Base-by-base conservation (phyloP, 768 basidiomycete genomes). In the Imleria badia region DNA sequence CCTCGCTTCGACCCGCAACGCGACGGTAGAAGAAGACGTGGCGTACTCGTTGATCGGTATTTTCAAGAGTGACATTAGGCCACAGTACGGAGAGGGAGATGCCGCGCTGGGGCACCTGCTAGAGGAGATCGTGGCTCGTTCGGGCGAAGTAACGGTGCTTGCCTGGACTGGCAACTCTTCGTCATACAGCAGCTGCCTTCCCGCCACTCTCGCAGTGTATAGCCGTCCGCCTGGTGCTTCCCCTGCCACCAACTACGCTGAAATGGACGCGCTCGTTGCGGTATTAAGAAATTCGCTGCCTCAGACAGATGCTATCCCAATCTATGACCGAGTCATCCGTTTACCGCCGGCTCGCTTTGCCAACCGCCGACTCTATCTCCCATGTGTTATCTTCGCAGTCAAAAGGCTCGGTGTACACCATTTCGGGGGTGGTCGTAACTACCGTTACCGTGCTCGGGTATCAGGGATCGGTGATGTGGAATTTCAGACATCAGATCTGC, bases 171-270 rank as follows among this genome's bases (percentile, higher is more conserved):
- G 56, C 17, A 40, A 30, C 8, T 35, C 52, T 17, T 57, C 47
- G 12, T 6, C 13, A 22, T 57, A 57, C 26, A 54, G 54, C 22
- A 57, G 52, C 9, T 57, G 56, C 22, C 56, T 57, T 22, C 56
- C 56, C 3, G 36, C 34, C 14, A 44, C 46, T 30, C 41, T 57
- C 42, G 38, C 15, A 7, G 46, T 45, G 2, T 57, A 57, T 14
- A 39, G 23, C 2, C 22, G 29, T 13, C n/a, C n/a, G 4, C 36
- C 52, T 2, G 14, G 11, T 26, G 19, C 23, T 23, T 12, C 12
- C 5, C 12, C 38, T 9, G 14, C 17, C 22, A 30, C 19, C 5
- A 26, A 26, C 6, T 9, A 19, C 13, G 11, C 23, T 5, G 20
- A 45, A n/a, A 23, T 52, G 45, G 30, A 52, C 9, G 19, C 23